These are phyloP conservation scores for Achaetomiella virescens DNA, from an alignment of 495 filamentous ascomycete genomes.

Conservation along the genomic window DNA sequence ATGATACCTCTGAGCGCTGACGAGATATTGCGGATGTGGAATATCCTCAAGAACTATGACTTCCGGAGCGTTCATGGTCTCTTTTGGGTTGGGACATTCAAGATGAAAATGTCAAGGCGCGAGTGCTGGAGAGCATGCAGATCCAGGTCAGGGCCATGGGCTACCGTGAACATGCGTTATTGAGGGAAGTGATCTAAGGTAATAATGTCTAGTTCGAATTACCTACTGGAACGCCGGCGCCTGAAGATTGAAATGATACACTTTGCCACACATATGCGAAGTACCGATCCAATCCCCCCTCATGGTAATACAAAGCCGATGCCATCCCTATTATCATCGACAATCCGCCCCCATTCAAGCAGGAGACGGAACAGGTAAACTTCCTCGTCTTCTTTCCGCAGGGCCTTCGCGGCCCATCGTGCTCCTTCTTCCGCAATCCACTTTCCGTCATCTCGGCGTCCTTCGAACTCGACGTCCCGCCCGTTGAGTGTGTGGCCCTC, in stretches of 20 bases:
- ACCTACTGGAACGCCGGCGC: not conserved
- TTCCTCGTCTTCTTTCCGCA: conserved; percentile 77
- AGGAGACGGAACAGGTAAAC: conserved; percentile 74
- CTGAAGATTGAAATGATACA: not conserved
- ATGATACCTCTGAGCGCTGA: conserved; percentile 64
- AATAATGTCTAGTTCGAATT: not conserved
- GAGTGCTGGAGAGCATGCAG: conserved; percentile 69
- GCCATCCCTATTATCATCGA: conserved; percentile 55
- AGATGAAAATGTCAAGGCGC: conserved; percentile 49
- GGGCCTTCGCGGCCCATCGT: conserved; percentile 56
- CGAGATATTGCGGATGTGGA: conserved; percentile 50
- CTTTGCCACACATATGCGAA: not conserved
- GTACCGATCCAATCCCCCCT: too few relatives aligned
- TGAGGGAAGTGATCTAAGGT: conserved; percentile 11
- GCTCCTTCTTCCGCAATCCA: conserved; percentile 63
- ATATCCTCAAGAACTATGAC: conserved; percentile 46
- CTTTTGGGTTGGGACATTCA: conserved; percentile 57
- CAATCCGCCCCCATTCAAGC: conserved; percentile 66
- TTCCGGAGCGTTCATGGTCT: conserved; percentile 60
- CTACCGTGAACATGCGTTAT: conserved; percentile 40
- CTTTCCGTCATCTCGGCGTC: conserved; percentile 34
- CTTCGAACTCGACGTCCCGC: conserved; percentile 36
- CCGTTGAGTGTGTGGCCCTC: conserved; percentile 39
- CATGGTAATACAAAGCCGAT: conserved; percentile 42
- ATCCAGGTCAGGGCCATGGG: conserved; percentile 58